Conservation (phyloP, 345 rosid species). For the Cardamine occulta region DNA sequence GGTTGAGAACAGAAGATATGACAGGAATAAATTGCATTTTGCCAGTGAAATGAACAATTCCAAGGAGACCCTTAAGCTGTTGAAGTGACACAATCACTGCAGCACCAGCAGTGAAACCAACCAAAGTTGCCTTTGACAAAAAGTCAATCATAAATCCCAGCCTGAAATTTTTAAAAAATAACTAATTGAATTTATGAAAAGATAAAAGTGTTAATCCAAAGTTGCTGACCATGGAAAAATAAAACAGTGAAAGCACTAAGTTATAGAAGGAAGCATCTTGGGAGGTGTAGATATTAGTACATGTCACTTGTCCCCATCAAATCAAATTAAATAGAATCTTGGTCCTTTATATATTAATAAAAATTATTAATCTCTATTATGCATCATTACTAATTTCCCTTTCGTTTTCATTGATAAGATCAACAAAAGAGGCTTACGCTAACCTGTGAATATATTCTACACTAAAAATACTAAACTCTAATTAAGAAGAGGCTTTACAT, state of each 20-base stretch:
- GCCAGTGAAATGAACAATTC: conserved; percentile 87
- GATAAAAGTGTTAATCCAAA: neutral
- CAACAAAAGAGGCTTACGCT: conserved; percentile 31
- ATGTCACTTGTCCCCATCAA: conserved; percentile 67
- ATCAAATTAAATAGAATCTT: conserved; percentile 38
- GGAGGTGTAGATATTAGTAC: conserved; percentile 38
- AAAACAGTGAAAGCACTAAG: conserved; percentile 42
- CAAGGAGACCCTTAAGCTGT: conserved; percentile 93
- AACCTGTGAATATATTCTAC: conserved; percentile 42
- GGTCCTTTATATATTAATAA: conserved; percentile 5
- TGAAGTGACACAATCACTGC: conserved; percentile 94
- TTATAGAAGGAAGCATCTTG: conserved; percentile 42
- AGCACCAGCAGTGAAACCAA: conserved; percentile 99
- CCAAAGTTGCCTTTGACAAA: conserved; percentile 90
- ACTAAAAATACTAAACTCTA: conserved; percentile 31
- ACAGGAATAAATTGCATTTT: conserved; percentile 93
- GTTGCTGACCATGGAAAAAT: conserved; percentile 23
- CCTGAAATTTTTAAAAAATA: conserved; percentile 50
- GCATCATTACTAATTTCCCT: conserved; percentile 24
- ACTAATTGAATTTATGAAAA: neutral
- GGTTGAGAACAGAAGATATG: conserved; percentile 48
- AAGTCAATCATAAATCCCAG: conserved; percentile 95
- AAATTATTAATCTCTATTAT: conserved; percentile 24
- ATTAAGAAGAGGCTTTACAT: neutral
- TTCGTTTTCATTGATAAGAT: conserved; percentile 26